Percentiles rank a stretch among this genome's conserved stretches.
phyloP scores from a whole-genome alignment of 1,139 yeast genomes.

The Taphrina wiesneri region DNA sequence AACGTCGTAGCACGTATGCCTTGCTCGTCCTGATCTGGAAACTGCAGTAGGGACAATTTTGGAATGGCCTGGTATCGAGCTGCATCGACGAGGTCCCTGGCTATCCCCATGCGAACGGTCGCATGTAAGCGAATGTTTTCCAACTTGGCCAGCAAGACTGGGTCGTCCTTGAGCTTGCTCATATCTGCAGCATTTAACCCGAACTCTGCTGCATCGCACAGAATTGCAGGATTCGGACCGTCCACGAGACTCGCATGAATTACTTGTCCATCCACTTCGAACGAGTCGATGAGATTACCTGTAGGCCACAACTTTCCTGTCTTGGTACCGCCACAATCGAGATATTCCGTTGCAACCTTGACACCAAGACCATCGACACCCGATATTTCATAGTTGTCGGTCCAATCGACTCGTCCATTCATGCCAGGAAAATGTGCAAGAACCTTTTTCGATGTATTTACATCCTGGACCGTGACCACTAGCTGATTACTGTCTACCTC shows the following conservation, averaged over 20 bases:
- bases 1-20: conserved; percentile 9
- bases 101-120: conserved; percentile 9
- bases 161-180: neutral
- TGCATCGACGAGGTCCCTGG: neutral
- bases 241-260: conserved; percentile 7
- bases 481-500: neutral
- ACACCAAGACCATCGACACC: conserved; percentile 10
- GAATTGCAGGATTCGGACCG: conserved; percentile 10
- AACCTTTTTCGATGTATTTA: neutral
- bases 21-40: neutral
- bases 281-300: neutral
- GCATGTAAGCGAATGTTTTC: neutral
- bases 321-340: conserved; percentile 14
- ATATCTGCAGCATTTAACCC: neutral
- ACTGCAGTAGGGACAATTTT: neutral
- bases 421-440: neutral
- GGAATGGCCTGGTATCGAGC: neutral
- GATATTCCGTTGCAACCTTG: conserved; percentile 11
- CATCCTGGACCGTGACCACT: neutral
- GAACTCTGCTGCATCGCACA: neutral
- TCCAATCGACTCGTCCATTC: conserved; percentile 2
- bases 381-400: neutral
- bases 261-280: neutral
- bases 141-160: neutral
- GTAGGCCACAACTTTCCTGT: conserved; percentile 14